Percentiles rank a stretch among this genome's conserved stretches.
Evolutionary conservation across 495 filamentous ascomycete species (phyloP).

Genomic region (Hypoxylon cercidicola): DNA sequence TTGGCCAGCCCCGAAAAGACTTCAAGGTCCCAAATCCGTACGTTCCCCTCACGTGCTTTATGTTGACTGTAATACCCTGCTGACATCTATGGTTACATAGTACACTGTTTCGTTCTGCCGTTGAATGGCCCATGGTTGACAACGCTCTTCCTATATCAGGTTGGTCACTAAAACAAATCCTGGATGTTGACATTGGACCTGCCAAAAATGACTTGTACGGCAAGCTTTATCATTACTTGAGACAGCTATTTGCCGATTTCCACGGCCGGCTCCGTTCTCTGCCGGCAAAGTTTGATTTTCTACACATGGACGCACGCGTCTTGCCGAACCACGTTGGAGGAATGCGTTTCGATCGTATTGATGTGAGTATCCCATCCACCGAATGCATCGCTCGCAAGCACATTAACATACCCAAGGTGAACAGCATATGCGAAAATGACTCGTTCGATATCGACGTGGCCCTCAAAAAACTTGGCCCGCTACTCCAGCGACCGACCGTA

Average conservation of each 20-base stretch:
- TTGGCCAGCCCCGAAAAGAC: conserved; percentile 38
- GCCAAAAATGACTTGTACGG: conserved; percentile 46
- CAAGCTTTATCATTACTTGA: conserved; percentile 44
- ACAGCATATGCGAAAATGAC: not conserved
- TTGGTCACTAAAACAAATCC: conserved; percentile 41
- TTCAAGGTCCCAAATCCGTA: conserved; percentile 50
- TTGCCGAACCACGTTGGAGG: conserved; percentile 6
- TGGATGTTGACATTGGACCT: conserved; percentile 9
- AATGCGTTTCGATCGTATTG: conserved; percentile 29
- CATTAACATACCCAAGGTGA: not conserved
- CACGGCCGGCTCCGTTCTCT: conserved; percentile 5
- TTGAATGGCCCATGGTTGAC: conserved; percentile 26
- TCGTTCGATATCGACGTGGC: not conserved
- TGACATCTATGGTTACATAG: not conserved
- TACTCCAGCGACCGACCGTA: conserved; percentile 7
- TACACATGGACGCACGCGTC: not conserved
- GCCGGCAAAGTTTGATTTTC: not conserved
- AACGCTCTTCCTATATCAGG: conserved; percentile 29
- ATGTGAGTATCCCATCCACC: conserved; percentile 11
- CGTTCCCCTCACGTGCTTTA: conserved; percentile 1
- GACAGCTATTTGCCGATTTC: conserved; percentile 26
- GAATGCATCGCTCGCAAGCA: no score
- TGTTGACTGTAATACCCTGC: not conserved
- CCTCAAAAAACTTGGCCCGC: not conserved
- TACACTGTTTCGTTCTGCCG: conserved; percentile 26